phyloP scores from a whole-genome alignment of 2,329 filamentous ascomycete species.

The Penicillium sp. region DNA sequence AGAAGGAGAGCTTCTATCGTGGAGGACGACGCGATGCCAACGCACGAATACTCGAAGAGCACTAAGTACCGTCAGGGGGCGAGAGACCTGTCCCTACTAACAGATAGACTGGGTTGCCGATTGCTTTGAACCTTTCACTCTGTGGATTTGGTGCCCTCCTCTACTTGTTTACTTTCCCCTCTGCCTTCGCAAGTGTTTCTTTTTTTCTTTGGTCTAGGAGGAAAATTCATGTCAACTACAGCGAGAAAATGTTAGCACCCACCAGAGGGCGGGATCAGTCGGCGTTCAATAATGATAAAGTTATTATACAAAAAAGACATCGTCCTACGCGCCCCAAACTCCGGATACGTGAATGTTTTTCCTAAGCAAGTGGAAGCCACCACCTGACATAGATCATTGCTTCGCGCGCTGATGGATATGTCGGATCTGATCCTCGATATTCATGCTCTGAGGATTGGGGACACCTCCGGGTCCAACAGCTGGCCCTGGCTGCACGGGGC shows the following conservation, averaged over 20 bases:
- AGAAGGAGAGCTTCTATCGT: too few relatives aligned
- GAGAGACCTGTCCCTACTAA: too few relatives aligned
- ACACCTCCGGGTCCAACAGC: conserved; percentile 31
- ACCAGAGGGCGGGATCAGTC: neutral
- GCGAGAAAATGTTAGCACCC: neutral
- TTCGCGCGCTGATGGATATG: conserved; percentile 60
- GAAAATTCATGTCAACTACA: neutral
- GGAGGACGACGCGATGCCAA: too few relatives aligned
- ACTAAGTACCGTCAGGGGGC: too few relatives aligned
- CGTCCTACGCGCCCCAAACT: conserved; percentile 7
- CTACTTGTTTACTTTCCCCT: too few relatives aligned
- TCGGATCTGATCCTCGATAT: conserved; percentile 82
- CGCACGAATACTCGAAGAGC: too few relatives aligned
- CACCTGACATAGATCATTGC: conserved; percentile 20
- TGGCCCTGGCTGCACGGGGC: conserved; percentile 24
- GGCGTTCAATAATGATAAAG: neutral
- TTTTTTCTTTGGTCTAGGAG: neutral
- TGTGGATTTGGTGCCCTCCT: too few relatives aligned
- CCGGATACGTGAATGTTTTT: neutral
- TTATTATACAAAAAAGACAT: conserved; percentile 13
- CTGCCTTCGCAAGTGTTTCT: neutral
- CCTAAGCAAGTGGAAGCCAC: neutral
- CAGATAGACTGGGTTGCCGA: too few relatives aligned
- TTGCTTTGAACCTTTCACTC: too few relatives aligned
- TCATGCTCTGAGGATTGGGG: conserved; percentile 52